These are phyloP conservation scores for Geoglossum glabrum DNA, from an alignment of 495 filamentous ascomycete species.

Conservation along the genomic window DNA sequence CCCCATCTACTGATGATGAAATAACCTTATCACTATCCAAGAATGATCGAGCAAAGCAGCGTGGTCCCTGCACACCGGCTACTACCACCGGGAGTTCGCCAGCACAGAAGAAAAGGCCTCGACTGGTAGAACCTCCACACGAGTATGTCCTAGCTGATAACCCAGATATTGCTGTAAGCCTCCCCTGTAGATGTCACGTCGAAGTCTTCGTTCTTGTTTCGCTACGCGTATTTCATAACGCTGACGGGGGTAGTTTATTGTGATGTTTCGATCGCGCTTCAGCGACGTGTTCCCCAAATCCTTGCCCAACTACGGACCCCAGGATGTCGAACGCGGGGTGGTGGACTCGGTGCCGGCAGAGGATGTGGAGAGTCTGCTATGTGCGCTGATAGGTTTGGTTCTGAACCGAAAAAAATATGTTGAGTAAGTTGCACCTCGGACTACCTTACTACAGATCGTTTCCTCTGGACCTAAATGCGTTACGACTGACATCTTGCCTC, in stretches of 20 bases:
- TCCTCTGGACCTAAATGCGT: not conserved
- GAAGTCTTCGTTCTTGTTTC: slow-evolving; percentile 14
- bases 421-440: slow-evolving; percentile 47
- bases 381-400: slow-evolving; percentile 68
- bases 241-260: slow-evolving; percentile 55
- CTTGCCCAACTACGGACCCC: slow-evolving; percentile 70
- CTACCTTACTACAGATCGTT: not conserved
- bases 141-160: slow-evolving; percentile 79
- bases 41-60: not conserved
- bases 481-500: not conserved
- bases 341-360: slow-evolving; percentile 58
- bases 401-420: slow-evolving; percentile 95
- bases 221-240: slow-evolving; percentile 17
- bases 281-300: slow-evolving; percentile 73
- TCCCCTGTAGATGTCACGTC: slow-evolving; percentile 13
- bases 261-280: slow-evolving; percentile 92
- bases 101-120: slow-evolving; percentile 11
- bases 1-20: slow-evolving; percentile 7
- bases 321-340: slow-evolving; percentile 81
- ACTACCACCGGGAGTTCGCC: not conserved
- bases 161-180: slow-evolving; percentile 66
- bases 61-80: not conserved
- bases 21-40: not conserved
- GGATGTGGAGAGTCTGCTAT: slow-evolving; percentile 69
- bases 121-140: slow-evolving; percentile 69